These are phyloP conservation scores for Elsinoe perseae DNA, from an alignment of 2,329 filamentous ascomycete genomes.

Conservation along the genomic window DNA sequence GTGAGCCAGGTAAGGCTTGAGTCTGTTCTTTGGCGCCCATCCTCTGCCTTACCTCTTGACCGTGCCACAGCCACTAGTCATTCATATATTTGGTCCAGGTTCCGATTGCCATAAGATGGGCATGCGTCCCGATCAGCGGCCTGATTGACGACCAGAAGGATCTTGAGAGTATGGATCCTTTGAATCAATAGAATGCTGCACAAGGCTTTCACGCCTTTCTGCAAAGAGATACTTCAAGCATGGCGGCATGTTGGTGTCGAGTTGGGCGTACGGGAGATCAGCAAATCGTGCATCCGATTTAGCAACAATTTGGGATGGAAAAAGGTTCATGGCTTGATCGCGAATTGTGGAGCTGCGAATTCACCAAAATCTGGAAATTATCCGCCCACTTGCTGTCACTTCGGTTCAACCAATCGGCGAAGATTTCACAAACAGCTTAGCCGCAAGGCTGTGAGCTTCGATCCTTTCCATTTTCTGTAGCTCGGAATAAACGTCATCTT, in stretches of 20 bases:
- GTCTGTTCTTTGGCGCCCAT: conserved; percentile 9
- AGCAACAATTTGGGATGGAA: background rate
- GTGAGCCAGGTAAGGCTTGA: conserved; percentile 8
- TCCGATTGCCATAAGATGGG: background rate
- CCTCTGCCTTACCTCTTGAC: conserved; percentile 1
- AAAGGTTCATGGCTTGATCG: background rate
- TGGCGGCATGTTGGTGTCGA: background rate
- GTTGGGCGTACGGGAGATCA: conserved; percentile 8
- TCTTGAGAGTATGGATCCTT: background rate
- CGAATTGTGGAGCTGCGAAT: background rate
- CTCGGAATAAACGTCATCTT: background rate
- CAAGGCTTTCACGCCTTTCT: conserved; percentile 2
- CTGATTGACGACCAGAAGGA: background rate
- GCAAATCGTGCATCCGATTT: conserved; percentile 4
- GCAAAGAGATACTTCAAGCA: background rate
- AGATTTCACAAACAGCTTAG: background rate
- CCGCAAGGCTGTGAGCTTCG: conserved; percentile 11
- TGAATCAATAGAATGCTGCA: background rate
- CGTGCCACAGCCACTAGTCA: conserved; percentile 9
- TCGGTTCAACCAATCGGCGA: conserved; percentile 2
- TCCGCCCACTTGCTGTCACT: background rate
- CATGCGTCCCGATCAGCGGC: background rate
- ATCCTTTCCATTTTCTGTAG: background rate
- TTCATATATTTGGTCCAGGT: background rate
- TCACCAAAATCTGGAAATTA: no score